Evolutionary conservation across 768 basidiomycete genomes (phyloP).

Genomic region (Phaffia australis): DNA sequence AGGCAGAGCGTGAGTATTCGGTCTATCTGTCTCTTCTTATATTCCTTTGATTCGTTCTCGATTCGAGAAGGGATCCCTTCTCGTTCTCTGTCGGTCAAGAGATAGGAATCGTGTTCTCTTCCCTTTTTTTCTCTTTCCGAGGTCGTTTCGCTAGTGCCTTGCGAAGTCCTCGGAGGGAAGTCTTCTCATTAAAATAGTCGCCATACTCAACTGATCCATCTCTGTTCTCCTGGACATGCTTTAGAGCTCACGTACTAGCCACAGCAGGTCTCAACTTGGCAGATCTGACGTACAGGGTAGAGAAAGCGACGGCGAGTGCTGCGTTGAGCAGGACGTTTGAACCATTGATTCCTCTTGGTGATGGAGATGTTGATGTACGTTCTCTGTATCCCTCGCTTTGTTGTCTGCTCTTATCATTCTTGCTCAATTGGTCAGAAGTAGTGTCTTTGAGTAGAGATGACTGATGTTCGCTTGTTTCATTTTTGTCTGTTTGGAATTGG

Average conservation of each 20-base stretch:
- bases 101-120: too few relatives aligned
- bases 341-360: slow-evolving; percentile 81
- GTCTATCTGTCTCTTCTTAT: background rate
- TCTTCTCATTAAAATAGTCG: background rate
- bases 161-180: background rate
- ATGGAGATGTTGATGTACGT: slow-evolving; percentile 65
- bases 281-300: slow-evolving; percentile 67
- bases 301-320: slow-evolving; percentile 62
- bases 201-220: slow-evolving; percentile 18
- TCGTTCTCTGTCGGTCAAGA: background rate
- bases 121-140: too few relatives aligned
- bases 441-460: background rate
- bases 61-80: background rate
- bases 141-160: background rate
- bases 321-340: slow-evolving; percentile 55
- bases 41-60: too few relatives aligned
- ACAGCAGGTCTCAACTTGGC: slow-evolving; percentile 88
- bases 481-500: background rate
- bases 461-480: background rate
- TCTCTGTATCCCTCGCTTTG: background rate
- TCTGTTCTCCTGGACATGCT: background rate
- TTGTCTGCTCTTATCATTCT: background rate
- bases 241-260: slow-evolving; percentile 62
- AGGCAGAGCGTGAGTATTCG: slow-evolving; percentile 26
- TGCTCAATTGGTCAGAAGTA: background rate